Conservation (phyloP, 352 stramenopile species). For the Phytophthora meadii region DNA sequence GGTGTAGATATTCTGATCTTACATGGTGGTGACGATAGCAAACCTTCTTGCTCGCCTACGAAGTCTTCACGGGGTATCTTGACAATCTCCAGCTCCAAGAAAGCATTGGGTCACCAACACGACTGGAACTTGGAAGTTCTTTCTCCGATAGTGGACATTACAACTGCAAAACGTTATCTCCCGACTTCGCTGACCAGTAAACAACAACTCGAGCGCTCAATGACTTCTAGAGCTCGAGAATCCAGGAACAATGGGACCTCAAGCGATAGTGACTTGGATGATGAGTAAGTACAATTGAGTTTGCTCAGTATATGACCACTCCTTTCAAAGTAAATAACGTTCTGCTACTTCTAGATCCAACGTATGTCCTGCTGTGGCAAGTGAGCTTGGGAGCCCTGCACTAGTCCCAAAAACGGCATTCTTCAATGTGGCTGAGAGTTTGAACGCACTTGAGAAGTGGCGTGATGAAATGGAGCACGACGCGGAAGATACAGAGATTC, state of each 20-base stretch:
- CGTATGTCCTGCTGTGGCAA: constrained; percentile 9
- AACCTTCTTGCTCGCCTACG: constrained; percentile 54
- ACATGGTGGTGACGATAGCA: constrained; percentile 54
- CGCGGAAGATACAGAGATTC: constrained; percentile 27
- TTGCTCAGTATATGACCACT: constrained; percentile 9
- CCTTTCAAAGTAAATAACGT: constrained; percentile 5
- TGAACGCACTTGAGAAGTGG: constrained; percentile 79
- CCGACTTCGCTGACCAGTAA: constrained; percentile 43
- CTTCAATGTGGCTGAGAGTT: constrained; percentile 77
- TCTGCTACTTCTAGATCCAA: constrained; percentile 14
- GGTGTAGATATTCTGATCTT: constrained; percentile 68
- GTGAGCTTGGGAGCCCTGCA: constrained; percentile 13
- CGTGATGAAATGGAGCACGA: constrained; percentile 69
- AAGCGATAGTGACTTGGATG: constrained; percentile 61
- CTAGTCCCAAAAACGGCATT: constrained; percentile 46
- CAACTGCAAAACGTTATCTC: constrained; percentile 43
- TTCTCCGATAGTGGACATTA: constrained; percentile 57
- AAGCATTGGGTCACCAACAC: constrained; percentile 23
- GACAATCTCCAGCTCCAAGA: neutral
- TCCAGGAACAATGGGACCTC: constrained; percentile 20
- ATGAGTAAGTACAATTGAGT: constrained; percentile 53
- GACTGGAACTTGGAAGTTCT: constrained; percentile 75
- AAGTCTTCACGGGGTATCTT: constrained; percentile 54
- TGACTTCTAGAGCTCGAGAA: constrained; percentile 17
- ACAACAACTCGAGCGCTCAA: constrained; percentile 48